Percentiles rank a stretch among this genome's conserved stretches.
phyloP scores from a whole-genome alignment of 148 eudicot genomes.

The Chenopodium quinoa region DNA sequence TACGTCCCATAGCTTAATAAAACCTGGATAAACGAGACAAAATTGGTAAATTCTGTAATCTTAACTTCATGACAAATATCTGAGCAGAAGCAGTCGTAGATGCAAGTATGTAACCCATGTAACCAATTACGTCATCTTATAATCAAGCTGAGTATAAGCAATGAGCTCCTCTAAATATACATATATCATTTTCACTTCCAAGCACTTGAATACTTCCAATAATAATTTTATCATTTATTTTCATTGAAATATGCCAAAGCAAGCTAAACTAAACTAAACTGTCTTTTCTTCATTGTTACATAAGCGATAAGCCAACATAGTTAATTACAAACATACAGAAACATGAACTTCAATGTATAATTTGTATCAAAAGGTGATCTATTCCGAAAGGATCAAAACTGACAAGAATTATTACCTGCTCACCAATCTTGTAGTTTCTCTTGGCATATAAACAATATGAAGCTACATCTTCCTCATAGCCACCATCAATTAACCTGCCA shows the following conservation, averaged over 20 bases:
- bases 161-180: not conserved
- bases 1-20: conserved; percentile 92
- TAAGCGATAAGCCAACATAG: not conserved
- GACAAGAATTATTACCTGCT: conserved; percentile 56
- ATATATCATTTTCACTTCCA: not conserved
- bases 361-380: not conserved
- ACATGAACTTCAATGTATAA: not conserved
- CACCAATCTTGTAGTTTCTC: conserved; percentile 57
- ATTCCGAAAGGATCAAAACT: not conserved
- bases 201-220: not conserved
- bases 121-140: not conserved
- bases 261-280: not conserved
- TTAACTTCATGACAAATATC: not conserved
- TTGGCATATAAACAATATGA: conserved; percentile 88
- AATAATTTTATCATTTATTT: not conserved
- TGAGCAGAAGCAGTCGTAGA: not conserved
- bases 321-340: not conserved
- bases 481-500: conserved; percentile 76
- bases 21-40: conserved; percentile 46
- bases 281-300: not conserved
- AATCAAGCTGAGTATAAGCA: not conserved
- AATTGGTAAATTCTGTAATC: not conserved
- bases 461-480: conserved; percentile 60
- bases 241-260: not conserved
- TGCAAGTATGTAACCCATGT: not conserved